Evolutionary conservation across 805 yeast species (phyloP).

Genomic region (Kodamaea restingae): DNA sequence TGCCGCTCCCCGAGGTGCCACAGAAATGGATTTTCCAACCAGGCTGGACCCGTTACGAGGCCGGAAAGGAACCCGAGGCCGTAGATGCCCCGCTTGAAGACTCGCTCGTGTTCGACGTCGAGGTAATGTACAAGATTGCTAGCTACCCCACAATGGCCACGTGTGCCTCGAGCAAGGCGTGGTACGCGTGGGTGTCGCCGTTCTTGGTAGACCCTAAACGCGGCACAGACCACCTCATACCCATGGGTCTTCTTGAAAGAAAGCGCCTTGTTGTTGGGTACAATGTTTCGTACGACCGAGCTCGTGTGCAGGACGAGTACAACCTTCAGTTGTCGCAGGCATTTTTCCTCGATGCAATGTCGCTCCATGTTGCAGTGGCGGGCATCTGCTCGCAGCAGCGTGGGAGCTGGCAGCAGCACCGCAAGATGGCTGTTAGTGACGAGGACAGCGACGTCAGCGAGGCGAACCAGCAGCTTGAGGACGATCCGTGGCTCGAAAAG

Average conservation of each 20-base stretch:
- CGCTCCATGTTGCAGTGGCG: slow-evolving; percentile 81
- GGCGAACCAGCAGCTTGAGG: slow-evolving; percentile 25
- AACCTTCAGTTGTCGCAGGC: slow-evolving; percentile 60
- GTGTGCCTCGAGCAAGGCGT: slow-evolving; percentile 70
- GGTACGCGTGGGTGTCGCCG: slow-evolving; percentile 97
- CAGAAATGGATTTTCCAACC: slow-evolving; percentile 58
- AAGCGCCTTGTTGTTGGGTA: slow-evolving; percentile 79
- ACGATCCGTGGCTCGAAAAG: slow-evolving; percentile 81
- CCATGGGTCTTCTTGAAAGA: slow-evolving; percentile 50
- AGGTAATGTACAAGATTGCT: slow-evolving; percentile 72
- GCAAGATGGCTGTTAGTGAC: slow-evolving; percentile 31
- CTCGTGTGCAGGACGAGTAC: slow-evolving; percentile 82
- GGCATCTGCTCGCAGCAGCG: slow-evolving; percentile 95
- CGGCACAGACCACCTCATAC: slow-evolving; percentile 60
- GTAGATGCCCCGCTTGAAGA: slow-evolving; percentile 72
- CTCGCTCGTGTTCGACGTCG: slow-evolving; percentile 83
- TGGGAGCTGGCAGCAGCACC: slow-evolving; percentile 65
- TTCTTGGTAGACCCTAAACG: slow-evolving; percentile 42
- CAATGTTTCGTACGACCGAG: slow-evolving; percentile 87
- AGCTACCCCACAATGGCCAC: slow-evolving; percentile 77
- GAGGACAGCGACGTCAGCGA: slow-evolving; percentile 16
- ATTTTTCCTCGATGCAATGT: slow-evolving; percentile 86
- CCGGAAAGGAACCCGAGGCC: slow-evolving; percentile 46
- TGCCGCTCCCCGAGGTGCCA: slow-evolving; percentile 33
- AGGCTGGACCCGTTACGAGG: slow-evolving; percentile 81